Conservation (phyloP, 202 grass and related monocot species). For the Miscanthus sacchariflorus region DNA sequence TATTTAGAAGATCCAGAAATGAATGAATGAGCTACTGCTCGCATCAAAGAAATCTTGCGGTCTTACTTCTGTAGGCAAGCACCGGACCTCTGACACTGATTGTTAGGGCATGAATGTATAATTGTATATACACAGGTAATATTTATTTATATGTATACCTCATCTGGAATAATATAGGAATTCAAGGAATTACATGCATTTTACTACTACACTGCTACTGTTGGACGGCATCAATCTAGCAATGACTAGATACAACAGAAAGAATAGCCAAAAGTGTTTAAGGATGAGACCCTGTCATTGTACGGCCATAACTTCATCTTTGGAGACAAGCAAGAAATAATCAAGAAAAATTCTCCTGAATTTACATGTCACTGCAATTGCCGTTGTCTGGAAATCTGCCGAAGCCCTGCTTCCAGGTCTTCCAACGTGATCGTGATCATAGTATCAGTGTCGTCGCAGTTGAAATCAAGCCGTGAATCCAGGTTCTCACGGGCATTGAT, state of each 20-base stretch:
- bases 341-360: conserved; percentile 8
- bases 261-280: conserved; percentile 23
- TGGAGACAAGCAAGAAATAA: not conserved
- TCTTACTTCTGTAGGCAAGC: not conserved
- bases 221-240: conserved; percentile 42
- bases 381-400: conserved; percentile 63
- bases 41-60: not conserved
- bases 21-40: not conserved
- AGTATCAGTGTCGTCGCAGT: conserved; percentile 56
- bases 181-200: not conserved
- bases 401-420: conserved; percentile 82
- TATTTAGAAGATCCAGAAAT: not conserved
- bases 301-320: conserved; percentile 1
- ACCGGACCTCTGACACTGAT: not conserved
- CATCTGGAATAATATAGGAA: conserved; percentile 24
- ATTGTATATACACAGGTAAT: conserved; percentile 33
- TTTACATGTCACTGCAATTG: conserved; percentile 39
- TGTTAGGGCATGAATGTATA: conserved; percentile 16
- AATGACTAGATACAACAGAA: conserved; percentile 37
- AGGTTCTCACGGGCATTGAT: conserved; percentile 86
- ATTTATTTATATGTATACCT: conserved; percentile 14
- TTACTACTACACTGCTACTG: conserved; percentile 29
- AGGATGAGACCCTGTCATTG: not conserved
- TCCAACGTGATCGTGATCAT: conserved; percentile 82
- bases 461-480: conserved; percentile 86